Evolutionary conservation across 2,329 filamentous ascomycete species (phyloP), one percentile per base, ranked within the genome.

Genomic region (Fusarium devonianum): DNA sequence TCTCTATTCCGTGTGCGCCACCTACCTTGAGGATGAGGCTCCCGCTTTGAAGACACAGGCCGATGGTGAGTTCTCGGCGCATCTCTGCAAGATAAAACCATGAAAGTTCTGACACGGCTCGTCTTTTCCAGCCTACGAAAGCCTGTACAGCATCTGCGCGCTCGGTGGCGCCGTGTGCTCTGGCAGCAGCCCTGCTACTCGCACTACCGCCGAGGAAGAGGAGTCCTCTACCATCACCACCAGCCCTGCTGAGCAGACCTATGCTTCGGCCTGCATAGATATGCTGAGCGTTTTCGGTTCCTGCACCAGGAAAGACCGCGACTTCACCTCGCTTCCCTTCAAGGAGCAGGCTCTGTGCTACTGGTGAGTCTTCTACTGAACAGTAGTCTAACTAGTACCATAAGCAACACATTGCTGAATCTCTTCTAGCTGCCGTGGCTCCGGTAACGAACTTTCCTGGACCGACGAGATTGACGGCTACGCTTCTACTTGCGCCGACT

Each of bases 291-390:
- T 69, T 36, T 69, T 61, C 38, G 41, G 44, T 14, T 66, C 65
- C 2, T 71, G 69, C 48, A 58, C 55, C 28, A 46, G 29, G 8
- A 42, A 59, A 26, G 60, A 64, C 16, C 44, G 43, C 5, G 55
- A 56, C 14, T 71, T 71, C 50, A 54, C 58, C n/a, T 29, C 52
- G 4, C 43, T 68, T 16, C 62, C 62, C 16, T 60, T 42, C 44
- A 53, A 35, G 14, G 57, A 65, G 21, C 68, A 71, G 35, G 68
- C 69, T 13, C 52, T 60, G 13, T 71, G 69, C 60, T 70, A 68
- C 56, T 71, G 69, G 69, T 71, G 38, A 49, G 67, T 51, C 5
- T 5, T 12, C 4, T 18, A 34, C 4, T 7, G 9, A 5, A 16
- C 13, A 17, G 11, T n/a, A 17, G 12, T n/a, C n/a, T n/a, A 11